Evolutionary conservation across 257 asterid species (phyloP).

Genomic region (Solanum chiquidenum): DNA sequence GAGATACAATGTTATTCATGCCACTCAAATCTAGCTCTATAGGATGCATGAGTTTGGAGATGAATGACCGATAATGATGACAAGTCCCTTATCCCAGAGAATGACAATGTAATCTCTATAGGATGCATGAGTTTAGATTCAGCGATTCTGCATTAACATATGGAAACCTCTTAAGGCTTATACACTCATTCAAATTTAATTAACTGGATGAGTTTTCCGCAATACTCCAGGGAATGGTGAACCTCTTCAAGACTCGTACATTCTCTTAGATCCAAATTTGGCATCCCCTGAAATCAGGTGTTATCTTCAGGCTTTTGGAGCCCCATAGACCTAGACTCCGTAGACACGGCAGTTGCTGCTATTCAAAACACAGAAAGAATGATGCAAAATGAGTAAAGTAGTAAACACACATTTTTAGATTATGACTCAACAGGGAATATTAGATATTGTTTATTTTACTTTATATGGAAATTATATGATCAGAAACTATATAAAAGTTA

Average conservation of each 20-base stretch:
- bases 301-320: neutral
- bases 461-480: neutral
- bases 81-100: no score
- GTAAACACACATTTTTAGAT: no score
- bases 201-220: neutral
- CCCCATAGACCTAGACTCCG: neutral
- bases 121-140: neutral
- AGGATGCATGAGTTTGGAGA: neutral
- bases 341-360: neutral
- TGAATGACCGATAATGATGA: no score
- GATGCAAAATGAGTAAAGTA: neutral
- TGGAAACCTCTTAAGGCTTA: neutral
- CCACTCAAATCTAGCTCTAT: neutral
- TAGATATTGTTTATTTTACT: neutral
- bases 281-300: neutral
- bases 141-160: neutral
- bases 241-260: neutral
- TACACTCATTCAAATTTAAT: neutral
- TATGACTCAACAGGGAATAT: neutral
- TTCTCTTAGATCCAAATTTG: neutral
- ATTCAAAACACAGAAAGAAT: neutral
- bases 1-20: neutral
- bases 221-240: neutral
- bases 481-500: neutral
- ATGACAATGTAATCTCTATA: neutral